Percentiles rank a stretch among this genome's conserved stretches.
Conservation (phyloP, 2,329 filamentous ascomycete genomes). For the Dactylellina cionopaga region DNA sequence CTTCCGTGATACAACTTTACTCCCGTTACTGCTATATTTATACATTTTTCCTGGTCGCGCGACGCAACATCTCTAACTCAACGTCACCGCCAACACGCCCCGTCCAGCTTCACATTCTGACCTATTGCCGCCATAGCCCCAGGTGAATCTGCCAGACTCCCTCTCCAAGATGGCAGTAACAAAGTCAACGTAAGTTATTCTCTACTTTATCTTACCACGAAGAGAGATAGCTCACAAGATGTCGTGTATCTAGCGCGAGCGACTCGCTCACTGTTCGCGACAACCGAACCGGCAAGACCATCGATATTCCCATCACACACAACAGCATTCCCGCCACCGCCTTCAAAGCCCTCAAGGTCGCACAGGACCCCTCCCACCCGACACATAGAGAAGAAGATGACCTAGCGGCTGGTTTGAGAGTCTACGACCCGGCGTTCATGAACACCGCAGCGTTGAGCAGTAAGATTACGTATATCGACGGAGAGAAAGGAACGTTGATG, state of each 20-base stretch:
- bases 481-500: conserved; percentile 65
- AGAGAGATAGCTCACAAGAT: no score
- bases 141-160: background rate
- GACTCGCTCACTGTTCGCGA: conserved; percentile 58
- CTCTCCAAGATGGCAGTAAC: conserved; percentile 35
- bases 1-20: no score
- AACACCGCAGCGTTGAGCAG: conserved; percentile 66
- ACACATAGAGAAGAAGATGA: conserved; percentile 61
- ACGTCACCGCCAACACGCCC: conserved; percentile 33
- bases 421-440: conserved; percentile 67
- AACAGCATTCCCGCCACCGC: conserved; percentile 66
- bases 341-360: conserved; percentile 66
- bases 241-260: no score
- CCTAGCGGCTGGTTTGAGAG: conserved; percentile 61
- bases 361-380: conserved; percentile 58
- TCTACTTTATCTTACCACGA: background rate
- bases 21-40: no score
- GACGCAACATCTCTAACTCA: background rate
- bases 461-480: conserved; percentile 67
- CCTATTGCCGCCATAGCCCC: background rate
- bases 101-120: background rate
- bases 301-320: conserved; percentile 65
- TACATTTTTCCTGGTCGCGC: conserved; percentile 17
- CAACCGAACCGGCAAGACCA: conserved; percentile 65
- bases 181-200: conserved; percentile 29